These are phyloP conservation scores for Melocanna baccifera DNA, from an alignment of 176 grass and related monocot genomes.

Conservation along the genomic window DNA sequence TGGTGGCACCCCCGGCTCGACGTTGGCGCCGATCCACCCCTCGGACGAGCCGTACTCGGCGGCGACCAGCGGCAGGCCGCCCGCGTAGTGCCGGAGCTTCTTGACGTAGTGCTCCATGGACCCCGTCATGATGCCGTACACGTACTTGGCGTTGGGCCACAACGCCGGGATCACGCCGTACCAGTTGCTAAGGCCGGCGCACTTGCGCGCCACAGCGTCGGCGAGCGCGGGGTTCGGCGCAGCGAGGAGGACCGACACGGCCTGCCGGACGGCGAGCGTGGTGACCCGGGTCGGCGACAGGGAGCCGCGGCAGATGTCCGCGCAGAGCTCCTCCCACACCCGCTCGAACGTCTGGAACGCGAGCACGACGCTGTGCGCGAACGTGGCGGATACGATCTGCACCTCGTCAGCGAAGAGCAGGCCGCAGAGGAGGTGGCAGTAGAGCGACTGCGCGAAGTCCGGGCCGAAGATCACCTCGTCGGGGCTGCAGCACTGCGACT, in stretches of 20 bases:
- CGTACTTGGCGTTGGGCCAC: slow-evolving; percentile 78
- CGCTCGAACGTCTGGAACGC: slow-evolving; percentile 83
- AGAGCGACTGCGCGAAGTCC: slow-evolving; percentile 78
- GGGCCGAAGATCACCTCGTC: slow-evolving; percentile 72
- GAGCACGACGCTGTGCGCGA: slow-evolving; percentile 81
- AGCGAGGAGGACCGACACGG: slow-evolving; percentile 51
- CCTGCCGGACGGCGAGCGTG: slow-evolving; percentile 41
- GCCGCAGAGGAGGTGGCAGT: slow-evolving; percentile 92
- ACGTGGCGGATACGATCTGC: slow-evolving; percentile 71
- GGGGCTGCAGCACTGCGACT: slow-evolving; percentile 68
- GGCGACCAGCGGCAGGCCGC: slow-evolving; percentile 61
- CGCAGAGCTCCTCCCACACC: slow-evolving; percentile 77
- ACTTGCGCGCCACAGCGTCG: slow-evolving; percentile 51
- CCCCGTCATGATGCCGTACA: slow-evolving; percentile 90
- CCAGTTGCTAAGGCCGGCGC: slow-evolving; percentile 71
- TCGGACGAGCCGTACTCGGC: slow-evolving; percentile 87
- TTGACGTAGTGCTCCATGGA: slow-evolving; percentile 87
- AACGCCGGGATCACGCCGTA: slow-evolving; percentile 87
- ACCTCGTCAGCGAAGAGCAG: slow-evolving; percentile 60
- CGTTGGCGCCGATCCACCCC: slow-evolving; percentile 74
- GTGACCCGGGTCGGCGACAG: slow-evolving; percentile 49
- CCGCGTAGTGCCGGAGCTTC: slow-evolving; percentile 88
- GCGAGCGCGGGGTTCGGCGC: slow-evolving; percentile 56
- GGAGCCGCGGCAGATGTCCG: slow-evolving; percentile 59
- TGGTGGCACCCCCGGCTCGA: slow-evolving; percentile 56